Base-by-base conservation (phyloP, 1,139 yeast species). In the Hyphopichia wangnamkhiaoensis region DNA sequence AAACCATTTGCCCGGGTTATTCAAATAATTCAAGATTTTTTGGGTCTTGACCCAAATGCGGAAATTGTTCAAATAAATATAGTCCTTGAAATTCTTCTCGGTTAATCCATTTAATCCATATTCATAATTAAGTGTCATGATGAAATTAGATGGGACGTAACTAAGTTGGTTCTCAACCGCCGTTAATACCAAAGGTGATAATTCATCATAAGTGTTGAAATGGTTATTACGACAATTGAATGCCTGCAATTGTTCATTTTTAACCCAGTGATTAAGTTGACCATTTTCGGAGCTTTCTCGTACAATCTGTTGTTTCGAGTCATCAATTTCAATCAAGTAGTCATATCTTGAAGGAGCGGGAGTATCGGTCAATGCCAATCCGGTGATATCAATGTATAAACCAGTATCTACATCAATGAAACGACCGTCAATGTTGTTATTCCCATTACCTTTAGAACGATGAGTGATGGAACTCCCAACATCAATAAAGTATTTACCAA, bases 401-500 rank as follows among this genome's bases (percentile, higher is more conserved):
- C 95, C 96, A 12, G 86, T 76, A 45, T 83, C 85, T 7, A 82
- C 68, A 58, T 88, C 95, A 42, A 88, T 79, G 52, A 86, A 84
- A 42, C 95, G 71, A 1, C 91, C 95, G 65, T 87, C 96, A 44
- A 87, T 87, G 44, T 84, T 80, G 56, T 87, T 88, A 30, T 56
- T 54, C 1, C 74, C 74, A 45, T 67, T 68, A 7, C 63, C 67
- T 41, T 58, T 58, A 16, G 50, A 53, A 34, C 76, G 53, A 32
- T 59, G 60, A 17, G 68, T 57, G 18, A 71, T 59, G 38, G 53
- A 65, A 9, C 70, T 50, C 0, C 73, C 69, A 47, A 71, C 63
- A 50, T 73, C 78, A 35, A 73, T 46, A 43, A 67, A 71, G 49
- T 65, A 73, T 37, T 70, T 54, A 2, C 75, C 72, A 34, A 35